Conservation (phyloP, 2,329 filamentous ascomycete species). For the Onygenales sp. region DNA sequence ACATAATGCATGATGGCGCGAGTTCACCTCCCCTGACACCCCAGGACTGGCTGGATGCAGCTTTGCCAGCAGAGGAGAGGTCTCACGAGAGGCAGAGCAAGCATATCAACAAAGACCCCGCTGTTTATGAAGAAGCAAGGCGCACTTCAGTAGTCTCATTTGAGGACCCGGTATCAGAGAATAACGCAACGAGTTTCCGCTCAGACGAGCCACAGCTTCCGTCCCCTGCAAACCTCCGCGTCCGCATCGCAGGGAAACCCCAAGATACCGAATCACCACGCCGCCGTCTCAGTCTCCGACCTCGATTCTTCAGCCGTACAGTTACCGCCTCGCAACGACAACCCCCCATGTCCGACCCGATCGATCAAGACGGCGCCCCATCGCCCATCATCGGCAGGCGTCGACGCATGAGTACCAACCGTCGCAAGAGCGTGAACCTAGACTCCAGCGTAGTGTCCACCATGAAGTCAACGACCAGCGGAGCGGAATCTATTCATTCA, state of each 20-base stretch:
- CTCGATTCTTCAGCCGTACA: conserved; percentile 26
- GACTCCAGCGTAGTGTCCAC: not conserved
- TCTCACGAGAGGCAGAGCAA: not conserved
- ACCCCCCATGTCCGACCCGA: conserved; percentile 17
- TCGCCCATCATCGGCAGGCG: conserved; percentile 21
- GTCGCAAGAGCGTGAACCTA: conserved; percentile 7
- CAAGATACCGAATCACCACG: conserved; percentile 12
- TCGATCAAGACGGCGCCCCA: conserved; percentile 23
- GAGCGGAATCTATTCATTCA: too few relatives aligned
- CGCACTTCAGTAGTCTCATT: not conserved
- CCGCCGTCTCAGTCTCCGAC: conserved; percentile 26
- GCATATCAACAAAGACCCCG: not conserved
- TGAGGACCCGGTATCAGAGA: not conserved
- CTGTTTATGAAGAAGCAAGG: not conserved
- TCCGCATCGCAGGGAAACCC: not conserved
- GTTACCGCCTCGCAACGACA: conserved; percentile 10
- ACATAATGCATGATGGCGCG: conserved; percentile 8
- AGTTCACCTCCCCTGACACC: conserved; percentile 27
- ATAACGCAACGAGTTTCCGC: not conserved
- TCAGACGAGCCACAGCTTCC: not conserved
- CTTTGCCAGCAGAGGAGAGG: conserved; percentile 15
- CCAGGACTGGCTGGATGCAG: conserved; percentile 34
- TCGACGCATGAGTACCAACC: conserved; percentile 12
- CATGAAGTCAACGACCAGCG: not conserved
- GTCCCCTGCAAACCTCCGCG: not conserved